Evolutionary conservation across 176 grass and related monocot genomes (phyloP).

Genomic region (Echinochloa phyllopogon): DNA sequence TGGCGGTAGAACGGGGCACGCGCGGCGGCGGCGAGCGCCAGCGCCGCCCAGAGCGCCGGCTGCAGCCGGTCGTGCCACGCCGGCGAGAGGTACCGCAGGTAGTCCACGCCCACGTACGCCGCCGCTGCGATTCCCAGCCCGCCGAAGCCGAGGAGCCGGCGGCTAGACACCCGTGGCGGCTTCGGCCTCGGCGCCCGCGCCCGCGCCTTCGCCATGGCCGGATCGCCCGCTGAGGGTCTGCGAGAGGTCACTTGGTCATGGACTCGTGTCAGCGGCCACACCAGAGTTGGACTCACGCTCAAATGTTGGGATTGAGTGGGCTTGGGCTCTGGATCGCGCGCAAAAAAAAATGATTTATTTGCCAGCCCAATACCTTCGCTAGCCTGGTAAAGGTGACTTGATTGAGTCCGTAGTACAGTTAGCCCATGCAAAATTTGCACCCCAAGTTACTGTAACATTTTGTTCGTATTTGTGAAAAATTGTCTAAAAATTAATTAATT

Average conservation of each 20-base stretch:
- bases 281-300: background rate
- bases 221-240: conserved; percentile 6
- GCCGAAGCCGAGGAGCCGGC: conserved; percentile 34
- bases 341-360: too few relatives aligned
- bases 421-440: too few relatives aligned
- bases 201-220: conserved; percentile 49
- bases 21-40: conserved; percentile 59
- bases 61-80: conserved; percentile 72
- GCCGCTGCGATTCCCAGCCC: conserved; percentile 64
- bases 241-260: conserved; percentile 17
- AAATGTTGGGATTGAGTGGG: background rate
- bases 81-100: conserved; percentile 74
- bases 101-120: conserved; percentile 82
- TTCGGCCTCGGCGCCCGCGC: conserved; percentile 31
- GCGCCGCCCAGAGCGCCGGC: conserved; percentile 75
- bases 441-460: too few relatives aligned
- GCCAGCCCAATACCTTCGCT: too few relatives aligned
- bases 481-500: too few relatives aligned
- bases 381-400: too few relatives aligned
- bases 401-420: too few relatives aligned
- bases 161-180: conserved; percentile 15
- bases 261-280: conserved; percentile 1
- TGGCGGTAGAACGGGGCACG: conserved; percentile 77
- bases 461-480: too few relatives aligned
- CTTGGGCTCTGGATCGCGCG: background rate